Evolutionary conservation across 1,284 basidiomycete genomes (phyloP), one percentile per base, ranked within the genome.

Genomic region (Exobasidium rhododendri): DNA sequence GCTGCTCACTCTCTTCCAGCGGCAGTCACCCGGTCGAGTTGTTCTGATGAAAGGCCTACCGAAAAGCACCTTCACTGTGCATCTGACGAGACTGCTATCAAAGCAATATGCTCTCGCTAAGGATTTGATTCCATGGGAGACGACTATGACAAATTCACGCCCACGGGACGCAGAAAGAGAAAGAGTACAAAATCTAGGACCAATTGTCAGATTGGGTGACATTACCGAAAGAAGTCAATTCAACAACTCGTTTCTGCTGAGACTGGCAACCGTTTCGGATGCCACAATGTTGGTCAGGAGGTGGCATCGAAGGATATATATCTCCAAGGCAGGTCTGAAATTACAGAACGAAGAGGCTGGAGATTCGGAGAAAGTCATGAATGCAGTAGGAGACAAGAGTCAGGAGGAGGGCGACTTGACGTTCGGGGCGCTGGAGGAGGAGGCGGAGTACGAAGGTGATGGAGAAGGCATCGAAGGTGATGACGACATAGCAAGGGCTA

Each of bases 21-120:
- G 22, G 22, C 5, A 55, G 30, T 31, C 26, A 4, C 29, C 52
- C n/a, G 52, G 52, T 55, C 22, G 52, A 30, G 52, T 55, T 26
- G 52, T 55, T 14, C 26, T 55, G n/a, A 30, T 55, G 32, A 35
- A 32, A 55, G 52, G 52, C 4, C 28, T 55, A 44, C 52, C 52
- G 3, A 6, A 22, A 26, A 20, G 22, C 22, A 2, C 35, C 22
- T 26, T 32, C 2, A 14, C 4, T 4, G 26, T 32, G 2, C 14
- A 14, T 20, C 52, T 55, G 2, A 5, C 4, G 22, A 20, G 52
- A 22, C 31, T 29, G 4, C 4, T 55, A 11, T 13, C 13, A 14
- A 4, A 14, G 22, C 17, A 13, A 4, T 55, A 55, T 55, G 5
- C n/a, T 17, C 29, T 55, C 17, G 52, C 52, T 4, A 31, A 3